These are phyloP conservation scores for Kuraishia molischiana DNA, from an alignment of 805 yeast species.

Conservation along the genomic window DNA sequence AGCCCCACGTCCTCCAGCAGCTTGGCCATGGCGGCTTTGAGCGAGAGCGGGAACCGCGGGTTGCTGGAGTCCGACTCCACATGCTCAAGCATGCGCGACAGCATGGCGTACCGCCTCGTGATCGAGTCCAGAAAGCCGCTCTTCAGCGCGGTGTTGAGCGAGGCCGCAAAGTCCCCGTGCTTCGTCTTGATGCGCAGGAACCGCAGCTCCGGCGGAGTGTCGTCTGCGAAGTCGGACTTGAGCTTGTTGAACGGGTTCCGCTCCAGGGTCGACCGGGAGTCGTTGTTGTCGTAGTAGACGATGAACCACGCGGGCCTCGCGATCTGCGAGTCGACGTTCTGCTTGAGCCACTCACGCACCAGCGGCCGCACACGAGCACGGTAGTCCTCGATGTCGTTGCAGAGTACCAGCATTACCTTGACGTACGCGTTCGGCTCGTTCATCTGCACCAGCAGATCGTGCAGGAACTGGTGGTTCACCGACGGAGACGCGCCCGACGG, in stretches of 20 bases:
- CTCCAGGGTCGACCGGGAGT: constrained; percentile 10
- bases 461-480: constrained; percentile 7
- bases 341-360: constrained; percentile 68
- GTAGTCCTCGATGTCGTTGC: constrained; percentile 64
- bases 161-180: constrained; percentile 32
- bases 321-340: constrained; percentile 24
- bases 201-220: constrained; percentile 9
- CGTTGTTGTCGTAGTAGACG: constrained; percentile 33
- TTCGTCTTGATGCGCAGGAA: constrained; percentile 29
- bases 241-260: constrained; percentile 20
- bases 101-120: constrained; percentile 31
- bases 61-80: constrained; percentile 8
- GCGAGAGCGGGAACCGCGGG: constrained; percentile 5
- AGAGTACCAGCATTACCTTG: constrained; percentile 58
- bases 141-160: constrained; percentile 23
- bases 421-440: constrained; percentile 36
- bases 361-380: constrained; percentile 74
- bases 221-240: constrained; percentile 19
- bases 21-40: constrained; percentile 22
- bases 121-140: constrained; percentile 44
- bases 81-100: constrained; percentile 15
- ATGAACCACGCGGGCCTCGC: constrained; percentile 55
- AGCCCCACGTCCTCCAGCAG: constrained; percentile 39
- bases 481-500: not conserved
- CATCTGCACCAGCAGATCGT: constrained; percentile 3